A percentile compares a stretch with the other conserved stretches of the same genome.
Conservation (phyloP, 1,139 yeast genomes). For the Saccharomyces hybrid region DNA sequence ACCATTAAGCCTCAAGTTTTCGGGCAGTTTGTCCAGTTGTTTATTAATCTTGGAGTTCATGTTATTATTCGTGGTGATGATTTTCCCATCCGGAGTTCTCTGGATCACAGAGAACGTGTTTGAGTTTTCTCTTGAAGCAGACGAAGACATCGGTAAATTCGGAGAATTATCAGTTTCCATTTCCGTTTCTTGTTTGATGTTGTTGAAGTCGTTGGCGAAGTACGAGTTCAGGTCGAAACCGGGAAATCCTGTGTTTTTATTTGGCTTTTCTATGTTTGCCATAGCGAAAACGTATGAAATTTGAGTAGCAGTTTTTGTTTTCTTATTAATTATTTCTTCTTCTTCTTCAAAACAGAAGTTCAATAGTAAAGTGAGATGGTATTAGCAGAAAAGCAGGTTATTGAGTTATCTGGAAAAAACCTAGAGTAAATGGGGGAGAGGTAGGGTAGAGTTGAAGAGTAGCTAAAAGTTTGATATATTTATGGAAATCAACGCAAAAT, state of each 20-base stretch:
- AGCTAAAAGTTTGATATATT: not conserved
- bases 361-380: not conserved
- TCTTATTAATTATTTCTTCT: not conserved
- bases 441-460: not conserved
- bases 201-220: not conserved
- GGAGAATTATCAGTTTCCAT: not conserved
- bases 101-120: not conserved
- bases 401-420: no score
- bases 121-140: not conserved
- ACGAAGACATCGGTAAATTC: not conserved
- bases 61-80: conserved; percentile 21
- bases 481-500: not conserved
- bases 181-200: not conserved
- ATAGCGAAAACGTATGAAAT: not conserved
- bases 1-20: conserved; percentile 33
- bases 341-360: not conserved
- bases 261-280: not conserved
- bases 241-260: not conserved
- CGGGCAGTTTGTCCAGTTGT: conserved; percentile 30
- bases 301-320: no score
- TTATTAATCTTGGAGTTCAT: conserved; percentile 35
- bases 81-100: not conserved
- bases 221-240: not conserved
- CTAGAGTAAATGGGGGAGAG: not conserved
- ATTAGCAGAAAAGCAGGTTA: not conserved